phyloP scores from a whole-genome alignment of 140 eudicot genomes.

The Ambrosia hybrid region DNA sequence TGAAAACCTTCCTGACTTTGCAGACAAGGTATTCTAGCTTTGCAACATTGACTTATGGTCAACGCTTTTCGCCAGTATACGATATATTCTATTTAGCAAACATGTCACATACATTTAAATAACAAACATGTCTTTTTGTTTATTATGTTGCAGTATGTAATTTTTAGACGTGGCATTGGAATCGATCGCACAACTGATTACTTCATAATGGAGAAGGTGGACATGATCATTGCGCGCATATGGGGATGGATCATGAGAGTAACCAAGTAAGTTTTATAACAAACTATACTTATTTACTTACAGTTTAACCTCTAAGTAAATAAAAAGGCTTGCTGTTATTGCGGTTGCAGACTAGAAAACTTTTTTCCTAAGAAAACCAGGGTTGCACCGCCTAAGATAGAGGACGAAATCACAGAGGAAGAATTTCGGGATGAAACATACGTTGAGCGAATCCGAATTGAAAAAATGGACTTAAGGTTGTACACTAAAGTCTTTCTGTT shows the following conservation, averaged over 20 bases:
- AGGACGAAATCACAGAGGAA: constrained; percentile 39
- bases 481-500: not conserved
- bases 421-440: constrained; percentile 49
- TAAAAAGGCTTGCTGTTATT: not conserved
- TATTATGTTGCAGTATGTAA: constrained; percentile 40
- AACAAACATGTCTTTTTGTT: not conserved
- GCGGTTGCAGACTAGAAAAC: constrained; percentile 53
- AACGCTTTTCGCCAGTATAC: too few relatives aligned
- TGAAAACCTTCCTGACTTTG: constrained; percentile 85
- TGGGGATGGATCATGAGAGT: constrained; percentile 79
- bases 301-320: constrained; percentile 16
- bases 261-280: constrained; percentile 48
- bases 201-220: constrained; percentile 87
- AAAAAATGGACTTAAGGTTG: constrained; percentile 82
- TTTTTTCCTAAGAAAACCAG: constrained; percentile 45
- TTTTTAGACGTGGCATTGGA: constrained; percentile 95
- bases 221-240: constrained; percentile 68
- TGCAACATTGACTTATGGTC: not conserved
- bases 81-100: too few relatives aligned
- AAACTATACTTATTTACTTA: not conserved
- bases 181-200: constrained; percentile 81
- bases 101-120: not conserved
- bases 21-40: constrained; percentile 63
- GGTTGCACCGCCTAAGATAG: constrained; percentile 16
- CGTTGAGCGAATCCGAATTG: constrained; percentile 85